Evolutionary conservation across 2,329 filamentous ascomycete genomes (phyloP).

Genomic region (Pseudogymnoascus sp.): DNA sequence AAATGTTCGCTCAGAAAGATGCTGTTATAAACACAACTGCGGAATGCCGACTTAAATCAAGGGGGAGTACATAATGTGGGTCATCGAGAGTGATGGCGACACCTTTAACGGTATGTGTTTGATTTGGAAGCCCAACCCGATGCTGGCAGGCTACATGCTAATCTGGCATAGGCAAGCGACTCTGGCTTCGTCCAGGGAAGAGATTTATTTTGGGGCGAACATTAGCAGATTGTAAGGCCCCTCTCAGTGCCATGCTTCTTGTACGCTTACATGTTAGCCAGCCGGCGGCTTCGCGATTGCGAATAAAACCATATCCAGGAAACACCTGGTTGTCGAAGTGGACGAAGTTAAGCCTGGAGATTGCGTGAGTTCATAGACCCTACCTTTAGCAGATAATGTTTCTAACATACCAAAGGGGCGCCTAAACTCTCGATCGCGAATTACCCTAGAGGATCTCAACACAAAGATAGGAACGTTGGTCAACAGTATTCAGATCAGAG

Average conservation of each 20-base stretch:
- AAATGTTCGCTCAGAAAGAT: background rate
- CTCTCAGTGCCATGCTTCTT: background rate
- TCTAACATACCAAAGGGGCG: constrained; percentile 16
- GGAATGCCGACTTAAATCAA: background rate
- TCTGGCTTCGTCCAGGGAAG: constrained; percentile 82
- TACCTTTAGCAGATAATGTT: background rate
- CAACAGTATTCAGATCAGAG: constrained; percentile 63
- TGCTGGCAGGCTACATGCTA: constrained; percentile 13
- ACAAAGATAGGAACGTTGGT: constrained; percentile 78
- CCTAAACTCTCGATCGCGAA: constrained; percentile 44
- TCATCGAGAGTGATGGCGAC: constrained; percentile 45
- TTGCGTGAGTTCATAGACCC: constrained; percentile 45
- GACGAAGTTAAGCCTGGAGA: constrained; percentile 55
- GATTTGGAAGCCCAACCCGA: background rate
- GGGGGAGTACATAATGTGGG: constrained; percentile 35
- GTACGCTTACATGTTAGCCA: constrained; percentile 26
- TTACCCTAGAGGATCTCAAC: constrained; percentile 70
- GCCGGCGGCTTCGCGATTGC: constrained; percentile 62
- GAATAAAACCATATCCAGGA: constrained; percentile 76
- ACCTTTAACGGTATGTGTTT: constrained; percentile 38
- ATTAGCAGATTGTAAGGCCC: constrained; percentile 48
- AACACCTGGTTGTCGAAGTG: constrained; percentile 75
- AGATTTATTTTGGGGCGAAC: constrained; percentile 80
- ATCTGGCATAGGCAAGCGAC: constrained; percentile 48
- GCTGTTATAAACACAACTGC: constrained; percentile 2